Percentiles rank a stretch among this genome's conserved stretches.
phyloP scores from a whole-genome alignment of 2,329 filamentous ascomycete species.

The Pseudogymnoascus sp. region DNA sequence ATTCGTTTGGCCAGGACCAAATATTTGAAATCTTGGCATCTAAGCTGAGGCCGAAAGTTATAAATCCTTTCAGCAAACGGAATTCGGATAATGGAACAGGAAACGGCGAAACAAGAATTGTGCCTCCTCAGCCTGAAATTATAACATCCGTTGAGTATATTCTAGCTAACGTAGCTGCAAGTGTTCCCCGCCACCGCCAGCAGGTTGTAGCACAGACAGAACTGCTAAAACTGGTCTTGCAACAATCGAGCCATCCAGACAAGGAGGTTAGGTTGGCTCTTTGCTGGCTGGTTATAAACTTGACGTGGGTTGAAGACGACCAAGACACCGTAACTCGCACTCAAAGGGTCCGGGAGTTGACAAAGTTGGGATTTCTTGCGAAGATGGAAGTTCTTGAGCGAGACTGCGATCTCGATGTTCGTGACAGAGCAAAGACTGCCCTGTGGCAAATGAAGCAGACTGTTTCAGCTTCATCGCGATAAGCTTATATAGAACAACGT shows the following conservation, averaged over 20 bases:
- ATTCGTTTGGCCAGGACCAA: slow-evolving; percentile 63
- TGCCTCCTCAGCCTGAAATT: slow-evolving; percentile 59
- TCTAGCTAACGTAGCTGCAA: slow-evolving; percentile 81
- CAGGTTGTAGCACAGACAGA: slow-evolving; percentile 68
- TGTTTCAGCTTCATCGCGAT: background rate
- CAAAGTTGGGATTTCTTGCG: slow-evolving; percentile 60
- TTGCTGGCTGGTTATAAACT: slow-evolving; percentile 77
- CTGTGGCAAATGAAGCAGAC: slow-evolving; percentile 55
- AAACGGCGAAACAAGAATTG: slow-evolving; percentile 39
- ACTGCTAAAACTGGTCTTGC: slow-evolving; percentile 63
- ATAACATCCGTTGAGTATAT: slow-evolving; percentile 72
- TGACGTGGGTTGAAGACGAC: slow-evolving; percentile 73
- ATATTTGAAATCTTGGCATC: slow-evolving; percentile 74
- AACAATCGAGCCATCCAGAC: slow-evolving; percentile 65
- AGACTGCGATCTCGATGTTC: slow-evolving; percentile 72
- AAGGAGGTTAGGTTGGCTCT: slow-evolving; percentile 68
- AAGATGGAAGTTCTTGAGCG: slow-evolving; percentile 55
- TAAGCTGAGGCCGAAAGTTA: slow-evolving; percentile 59
- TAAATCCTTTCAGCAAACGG: slow-evolving; percentile 45
- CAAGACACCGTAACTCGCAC: slow-evolving; percentile 57
- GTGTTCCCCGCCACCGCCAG: slow-evolving; percentile 68
- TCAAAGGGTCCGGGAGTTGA: slow-evolving; percentile 60
- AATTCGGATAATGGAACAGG: slow-evolving; percentile 18
- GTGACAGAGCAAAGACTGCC: slow-evolving; percentile 75
- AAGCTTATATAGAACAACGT: background rate